Percentiles rank a stretch among this genome's conserved stretches.
Conservation (phyloP, 345 rosid genomes). For the Gossypium anomalum region DNA sequence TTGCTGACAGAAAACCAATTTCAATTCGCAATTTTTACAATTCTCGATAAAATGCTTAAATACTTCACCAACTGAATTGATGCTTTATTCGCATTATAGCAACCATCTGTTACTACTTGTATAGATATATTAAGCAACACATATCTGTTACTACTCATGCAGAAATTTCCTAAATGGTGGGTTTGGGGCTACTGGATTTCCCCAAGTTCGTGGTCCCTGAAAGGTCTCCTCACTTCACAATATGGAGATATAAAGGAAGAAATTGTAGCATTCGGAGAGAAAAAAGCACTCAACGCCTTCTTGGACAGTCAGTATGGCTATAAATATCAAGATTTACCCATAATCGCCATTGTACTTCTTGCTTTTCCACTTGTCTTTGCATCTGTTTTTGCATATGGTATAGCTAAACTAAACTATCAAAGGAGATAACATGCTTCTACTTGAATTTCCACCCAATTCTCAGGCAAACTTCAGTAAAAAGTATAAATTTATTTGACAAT, state of each 20-base stretch:
- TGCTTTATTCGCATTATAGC: not conserved
- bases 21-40: not conserved
- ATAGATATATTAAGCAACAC: not conserved
- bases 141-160: constrained; percentile 8
- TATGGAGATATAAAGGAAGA: constrained; percentile 35
- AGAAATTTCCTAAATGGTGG: constrained; percentile 50
- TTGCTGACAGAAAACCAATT: not conserved
- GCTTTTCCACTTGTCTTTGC: constrained; percentile 32
- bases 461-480: not conserved
- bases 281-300: constrained; percentile 23
- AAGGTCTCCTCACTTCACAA: constrained; percentile 34
- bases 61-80: not conserved
- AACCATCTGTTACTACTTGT: too few relatives aligned
- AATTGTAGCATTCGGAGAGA: constrained; percentile 27
- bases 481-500: not conserved
- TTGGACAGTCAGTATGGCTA: constrained; percentile 31
- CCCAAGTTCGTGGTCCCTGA: constrained; percentile 39
- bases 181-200: constrained; percentile 37
- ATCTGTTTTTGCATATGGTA: constrained; percentile 23
- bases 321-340: constrained; percentile 22
- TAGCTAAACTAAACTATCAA: constrained; percentile 41
- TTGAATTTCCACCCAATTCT: not conserved
- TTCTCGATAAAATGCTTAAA: not conserved
- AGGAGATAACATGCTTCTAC: constrained; percentile 17
- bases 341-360: constrained; percentile 22